Evolutionary conservation across 768 basidiomycete genomes (phyloP), one percentile per base, ranked within the genome.

Genomic region (Boletus edulis): DNA sequence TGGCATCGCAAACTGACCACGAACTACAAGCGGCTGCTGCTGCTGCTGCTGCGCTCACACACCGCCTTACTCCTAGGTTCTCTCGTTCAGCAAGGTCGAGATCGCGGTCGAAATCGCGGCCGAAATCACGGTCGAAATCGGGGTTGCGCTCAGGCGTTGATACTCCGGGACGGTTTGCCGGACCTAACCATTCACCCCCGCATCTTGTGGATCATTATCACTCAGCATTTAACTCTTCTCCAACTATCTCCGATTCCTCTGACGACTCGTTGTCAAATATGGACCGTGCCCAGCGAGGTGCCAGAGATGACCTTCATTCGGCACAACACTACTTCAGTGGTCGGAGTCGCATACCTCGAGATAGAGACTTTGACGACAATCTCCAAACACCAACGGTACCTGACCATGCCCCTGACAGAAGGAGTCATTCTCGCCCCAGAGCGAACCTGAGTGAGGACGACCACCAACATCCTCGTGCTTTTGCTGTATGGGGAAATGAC

Each of bases 401-500:
- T 40, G 78, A 73, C 54, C 56, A 47, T 49, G 45, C 22, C 18
- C 32, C 58, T 18, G 64, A 62, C 22, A 60, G 55, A 41, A 62
- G 56, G 38, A 46, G 27, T 3, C 49, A 59, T 41, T 34, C 54
- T 47, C 62, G 62, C 2, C 31, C 46, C 20, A 53, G 60, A 49
- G 50, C n/a, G 5, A 57, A 35, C 39, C 43, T 45, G 40, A 64
- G 27, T 47, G 72, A 67, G 31, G 53, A 52, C 27, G 66, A 68
- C 18, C 64, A 63, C 35, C 66, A 70, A 27, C 65, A 67, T 31
- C 78, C 69, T 44, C 76, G 82, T 35, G 86, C 88, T 9, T 94
- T 94, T 63, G 91, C 92, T 18, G 89, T 90, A 12, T 91, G 85
- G 83, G 92, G 91, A 1, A 87, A 91, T 39, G 91, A 94, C 65